Conservation (phyloP, 805 yeast genomes). For the Barnettozyma californica region DNA sequence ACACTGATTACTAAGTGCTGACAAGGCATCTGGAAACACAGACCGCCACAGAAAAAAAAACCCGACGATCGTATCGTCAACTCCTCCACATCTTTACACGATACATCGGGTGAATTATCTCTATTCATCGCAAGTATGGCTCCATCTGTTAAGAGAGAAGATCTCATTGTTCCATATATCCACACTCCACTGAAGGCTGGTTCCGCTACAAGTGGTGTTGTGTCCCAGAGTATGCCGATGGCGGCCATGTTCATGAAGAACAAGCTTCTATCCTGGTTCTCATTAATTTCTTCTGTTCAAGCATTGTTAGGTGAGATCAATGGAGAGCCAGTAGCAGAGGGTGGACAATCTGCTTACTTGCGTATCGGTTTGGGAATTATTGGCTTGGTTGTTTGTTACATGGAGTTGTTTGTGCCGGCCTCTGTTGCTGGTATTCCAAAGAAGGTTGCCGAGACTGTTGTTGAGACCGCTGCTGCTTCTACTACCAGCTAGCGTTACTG, state of each 20-base stretch:
- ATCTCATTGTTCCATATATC: constrained; percentile 35
- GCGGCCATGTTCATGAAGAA: constrained; percentile 61
- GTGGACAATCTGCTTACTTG: constrained; percentile 33
- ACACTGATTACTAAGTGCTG: not conserved
- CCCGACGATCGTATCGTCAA: not conserved
- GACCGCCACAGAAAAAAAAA: not conserved
- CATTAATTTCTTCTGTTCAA: constrained; percentile 46
- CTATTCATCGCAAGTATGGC: constrained; percentile 15
- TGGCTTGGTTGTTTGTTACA: constrained; percentile 48
- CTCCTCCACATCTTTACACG: not conserved
- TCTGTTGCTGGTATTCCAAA: constrained; percentile 26
- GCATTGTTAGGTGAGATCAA: constrained; percentile 26
- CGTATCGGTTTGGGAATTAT: constrained; percentile 33
- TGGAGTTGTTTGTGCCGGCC: constrained; percentile 35
- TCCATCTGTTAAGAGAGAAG: constrained; percentile 31
- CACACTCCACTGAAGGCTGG: constrained; percentile 46
- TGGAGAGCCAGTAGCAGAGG: constrained; percentile 26
- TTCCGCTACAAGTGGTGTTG: constrained; percentile 39
- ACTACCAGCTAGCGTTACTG: constrained; percentile 1
- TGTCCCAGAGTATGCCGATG: constrained; percentile 58
- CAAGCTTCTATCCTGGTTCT: constrained; percentile 48
- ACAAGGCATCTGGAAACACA: not conserved
- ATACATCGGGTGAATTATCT: not conserved
- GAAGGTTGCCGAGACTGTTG: constrained; percentile 23
- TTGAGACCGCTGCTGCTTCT: constrained; percentile 15